Conservation (phyloP, 305 asterid species). For the Fraxinus floribunda region DNA sequence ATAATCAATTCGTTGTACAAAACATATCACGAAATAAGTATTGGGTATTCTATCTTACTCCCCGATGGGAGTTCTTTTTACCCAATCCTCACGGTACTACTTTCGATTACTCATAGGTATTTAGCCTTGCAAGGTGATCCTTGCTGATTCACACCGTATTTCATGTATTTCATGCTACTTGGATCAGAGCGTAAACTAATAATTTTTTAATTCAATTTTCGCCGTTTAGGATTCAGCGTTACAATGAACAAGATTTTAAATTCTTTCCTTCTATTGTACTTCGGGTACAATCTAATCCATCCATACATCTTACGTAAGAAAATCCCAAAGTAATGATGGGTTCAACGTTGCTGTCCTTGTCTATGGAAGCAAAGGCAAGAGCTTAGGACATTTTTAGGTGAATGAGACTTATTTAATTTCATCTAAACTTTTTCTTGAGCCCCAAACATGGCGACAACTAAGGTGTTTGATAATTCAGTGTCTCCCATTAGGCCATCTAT, state of each 20-base stretch:
- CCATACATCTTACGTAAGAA: not conserved
- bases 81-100: not conserved
- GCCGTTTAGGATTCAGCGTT: not conserved
- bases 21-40: not conserved
- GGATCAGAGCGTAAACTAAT: not conserved
- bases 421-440: conserved; percentile 12
- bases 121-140: not conserved
- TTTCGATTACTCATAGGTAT: not conserved
- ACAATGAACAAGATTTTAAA: not conserved
- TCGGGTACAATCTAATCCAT: not conserved
- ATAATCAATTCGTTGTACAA: not conserved
- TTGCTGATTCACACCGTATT: not conserved
- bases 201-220: not conserved
- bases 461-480: conserved; percentile 29
- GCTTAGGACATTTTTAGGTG: conserved; percentile 6
- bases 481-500: conserved; percentile 31
- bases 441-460: conserved; percentile 35
- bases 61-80: not conserved
- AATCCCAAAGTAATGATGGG: conserved; percentile 30
- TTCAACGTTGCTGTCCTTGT: conserved; percentile 34
- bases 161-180: not conserved
- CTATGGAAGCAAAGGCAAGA: conserved; percentile 26
- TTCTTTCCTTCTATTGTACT: not conserved
- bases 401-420: not conserved
- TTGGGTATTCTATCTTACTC: not conserved